Base-by-base conservation (phyloP, 2,329 filamentous ascomycete genomes). In the Claviceps sp. region DNA sequence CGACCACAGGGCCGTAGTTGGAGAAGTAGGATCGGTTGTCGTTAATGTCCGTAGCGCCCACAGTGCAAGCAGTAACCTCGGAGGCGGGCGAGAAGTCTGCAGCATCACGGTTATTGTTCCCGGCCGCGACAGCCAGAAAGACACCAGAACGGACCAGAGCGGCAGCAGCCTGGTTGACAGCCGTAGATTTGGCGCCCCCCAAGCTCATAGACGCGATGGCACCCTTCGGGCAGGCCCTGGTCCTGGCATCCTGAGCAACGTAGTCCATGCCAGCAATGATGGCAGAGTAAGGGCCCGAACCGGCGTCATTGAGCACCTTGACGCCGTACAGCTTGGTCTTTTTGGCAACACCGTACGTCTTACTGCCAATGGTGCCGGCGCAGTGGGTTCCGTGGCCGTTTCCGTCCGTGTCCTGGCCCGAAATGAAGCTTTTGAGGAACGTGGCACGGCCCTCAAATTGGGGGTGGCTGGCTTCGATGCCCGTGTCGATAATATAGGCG, bases 201-300 rank as follows among this genome's bases (percentile, higher is more conserved):
- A 81, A 72, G 16, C 74, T 78, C 76, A 81, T 78, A 67, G 74
- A 78, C 58, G 75, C 71, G 16, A 80, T 75, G 41, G 70, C 65
- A 26, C 72, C 72, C 45, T 65, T 69, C 56, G 66, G 62, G 64
- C 71, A 74, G 58, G 55, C 63, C 54, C 66, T 65, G 2, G 56
- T 62, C 6, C 9, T 9, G 47, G 16, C 4, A 38, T 49, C 47
- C 1, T 57, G 53, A 40, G 65, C 63, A 5, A 71, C 71, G 38
- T 63, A 73, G 60, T 73, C 68, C 57, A 74, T 72, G 51, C 71
- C 71, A 9, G 70, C 69, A 43, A 75, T 67, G 56, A 74, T 69
- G 50, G 62, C 67, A 16, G 70, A 70, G 58, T 62, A 68, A 9
- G 52, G 38, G 16, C 65, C 65, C n/a, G 53, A 54, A 43, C 65